Base-by-base conservation (phyloP, 2,329 filamentous ascomycete genomes). In the Neofusicoccum kwambonambiense region DNA sequence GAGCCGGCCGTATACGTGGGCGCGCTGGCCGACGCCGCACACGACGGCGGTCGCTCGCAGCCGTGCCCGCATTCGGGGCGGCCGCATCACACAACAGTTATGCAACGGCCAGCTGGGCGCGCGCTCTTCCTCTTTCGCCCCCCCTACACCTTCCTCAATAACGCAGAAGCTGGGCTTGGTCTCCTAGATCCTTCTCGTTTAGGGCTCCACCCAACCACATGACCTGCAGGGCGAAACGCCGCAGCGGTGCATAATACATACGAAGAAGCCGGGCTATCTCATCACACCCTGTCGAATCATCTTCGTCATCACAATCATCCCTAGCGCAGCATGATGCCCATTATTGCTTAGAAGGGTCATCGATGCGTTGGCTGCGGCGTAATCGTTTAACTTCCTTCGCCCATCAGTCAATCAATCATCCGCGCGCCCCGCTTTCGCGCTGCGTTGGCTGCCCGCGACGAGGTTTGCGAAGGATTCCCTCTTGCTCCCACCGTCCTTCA, bases 321-420 rank as follows among this genome's bases (percentile, higher is more conserved):
- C 27, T 7, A 15, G 52, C 54, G 54, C 39, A 44, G 17, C n/a
- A 15, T 8, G 27, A 45, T 56, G 17, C 52, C 34, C 13, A 27
- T 56, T 39, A 19, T 17, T 9, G 35, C n/a, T 17, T 13, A 41
- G 22, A 42, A 31, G 19, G 52, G 27, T 31, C 27, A 31, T 31
- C 27, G 37, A 56, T 56, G 52, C 52, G 52, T 39, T 56, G 52
- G 52, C 52, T 56, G 52, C 52, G 52, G 52, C 52, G 52, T 27
- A 44, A 41, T 44, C 54, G 41, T 58, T 15, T 17, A 27, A 31
- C 27, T 31, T 31, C 27, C 27, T 31, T 31, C 27, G 27, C 27
- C 27, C 27, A 31, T 31, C 27, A 31, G 6, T 31, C 27, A 31
- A 31, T 31, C 27, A 31, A 31, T 7, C 27, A 7, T 31, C 27